Evolutionary conservation across 768 basidiomycete genomes (phyloP).

Genomic region (Kwoniella heveanensis): DNA sequence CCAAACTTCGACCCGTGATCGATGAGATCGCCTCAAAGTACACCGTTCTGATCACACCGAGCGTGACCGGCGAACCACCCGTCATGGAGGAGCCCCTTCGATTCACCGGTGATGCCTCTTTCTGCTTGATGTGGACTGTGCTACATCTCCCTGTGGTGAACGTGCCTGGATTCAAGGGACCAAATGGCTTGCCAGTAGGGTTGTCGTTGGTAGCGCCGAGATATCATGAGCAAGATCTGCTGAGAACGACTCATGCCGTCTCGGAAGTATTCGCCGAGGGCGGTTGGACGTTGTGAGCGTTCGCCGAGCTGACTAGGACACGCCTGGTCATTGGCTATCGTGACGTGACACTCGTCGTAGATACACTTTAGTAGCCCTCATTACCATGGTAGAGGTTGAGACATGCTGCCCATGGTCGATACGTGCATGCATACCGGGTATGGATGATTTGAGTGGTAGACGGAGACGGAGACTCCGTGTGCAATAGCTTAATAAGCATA

Average conservation of each 20-base stretch:
- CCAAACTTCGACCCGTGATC: conserved; percentile 24
- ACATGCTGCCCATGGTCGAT: too few relatives aligned
- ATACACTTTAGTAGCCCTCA: too few relatives aligned
- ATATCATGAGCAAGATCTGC: conserved; percentile 21
- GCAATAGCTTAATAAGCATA: too few relatives aligned
- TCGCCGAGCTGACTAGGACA: too few relatives aligned
- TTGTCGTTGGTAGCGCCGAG: conserved; percentile 21
- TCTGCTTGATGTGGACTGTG: conserved; percentile 31
- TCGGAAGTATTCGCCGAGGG: conserved; percentile 21
- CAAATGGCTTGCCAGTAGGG: conserved; percentile 26
- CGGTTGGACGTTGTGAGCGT: conserved; percentile 12
- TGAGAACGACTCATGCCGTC: conserved; percentile 11
- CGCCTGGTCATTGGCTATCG: too few relatives aligned
- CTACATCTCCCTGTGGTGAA: conserved; percentile 23
- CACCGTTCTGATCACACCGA: conserved; percentile 23
- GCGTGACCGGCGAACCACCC: conserved; percentile 26
- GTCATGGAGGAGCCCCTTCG: conserved; percentile 23
- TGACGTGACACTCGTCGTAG: too few relatives aligned
- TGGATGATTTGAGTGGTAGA: too few relatives aligned
- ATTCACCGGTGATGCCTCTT: conserved; percentile 28
- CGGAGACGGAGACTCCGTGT: too few relatives aligned
- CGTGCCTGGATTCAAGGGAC: conserved; percentile 26
- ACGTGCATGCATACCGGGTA: too few relatives aligned
- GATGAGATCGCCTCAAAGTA: conserved; percentile 23
- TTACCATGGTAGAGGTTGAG: too few relatives aligned